Percentiles rank a stretch among this genome's conserved stretches.
phyloP scores from a whole-genome alignment of 1,139 yeast species.

The Magnusiomyces tetraspermus region DNA sequence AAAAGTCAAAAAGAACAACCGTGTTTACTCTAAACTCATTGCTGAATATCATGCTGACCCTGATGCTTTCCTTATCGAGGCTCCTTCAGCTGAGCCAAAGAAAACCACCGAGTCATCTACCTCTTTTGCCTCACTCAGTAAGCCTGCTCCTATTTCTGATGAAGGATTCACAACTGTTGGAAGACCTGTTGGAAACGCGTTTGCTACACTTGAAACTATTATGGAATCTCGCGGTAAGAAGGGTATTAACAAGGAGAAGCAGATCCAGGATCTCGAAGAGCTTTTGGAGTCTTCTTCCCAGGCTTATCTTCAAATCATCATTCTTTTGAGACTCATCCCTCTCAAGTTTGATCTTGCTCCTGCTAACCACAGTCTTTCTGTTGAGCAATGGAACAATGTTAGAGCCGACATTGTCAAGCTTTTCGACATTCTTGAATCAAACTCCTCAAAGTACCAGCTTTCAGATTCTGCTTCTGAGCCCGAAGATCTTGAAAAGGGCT shows the following conservation, averaged over 20 bases:
- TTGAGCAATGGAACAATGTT: constrained; percentile 71
- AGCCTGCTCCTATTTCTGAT: constrained; percentile 19
- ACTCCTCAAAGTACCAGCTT: constrained; percentile 52
- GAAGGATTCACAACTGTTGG: constrained; percentile 37
- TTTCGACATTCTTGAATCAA: constrained; percentile 58
- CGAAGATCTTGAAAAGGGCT: constrained; percentile 61
- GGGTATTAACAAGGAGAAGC: constrained; percentile 78
- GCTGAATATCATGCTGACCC: constrained; percentile 61
- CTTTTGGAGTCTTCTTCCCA: constrained; percentile 45
- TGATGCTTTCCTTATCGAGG: constrained; percentile 51
- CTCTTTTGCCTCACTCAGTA: constrained; percentile 6
- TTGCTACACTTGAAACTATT: constrained; percentile 63
- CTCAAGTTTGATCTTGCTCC: constrained; percentile 71
- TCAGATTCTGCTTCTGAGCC: constrained; percentile 67
- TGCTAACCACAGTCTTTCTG: constrained; percentile 62
- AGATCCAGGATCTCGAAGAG: constrained; percentile 60
- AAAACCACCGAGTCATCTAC: constrained; percentile 7
- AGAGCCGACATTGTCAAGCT: constrained; percentile 54
- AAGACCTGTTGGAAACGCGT: constrained; percentile 38
- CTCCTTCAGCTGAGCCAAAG: constrained; percentile 35
- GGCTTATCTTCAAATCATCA: constrained; percentile 67
- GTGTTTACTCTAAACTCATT: constrained; percentile 53
- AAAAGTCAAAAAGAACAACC: constrained; percentile 72
- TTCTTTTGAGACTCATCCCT: constrained; percentile 76
- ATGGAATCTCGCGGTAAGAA: constrained; percentile 93